These are phyloP conservation scores for Cercospora beticola DNA, from an alignment of 2,329 filamentous ascomycete species.

Conservation along the genomic window DNA sequence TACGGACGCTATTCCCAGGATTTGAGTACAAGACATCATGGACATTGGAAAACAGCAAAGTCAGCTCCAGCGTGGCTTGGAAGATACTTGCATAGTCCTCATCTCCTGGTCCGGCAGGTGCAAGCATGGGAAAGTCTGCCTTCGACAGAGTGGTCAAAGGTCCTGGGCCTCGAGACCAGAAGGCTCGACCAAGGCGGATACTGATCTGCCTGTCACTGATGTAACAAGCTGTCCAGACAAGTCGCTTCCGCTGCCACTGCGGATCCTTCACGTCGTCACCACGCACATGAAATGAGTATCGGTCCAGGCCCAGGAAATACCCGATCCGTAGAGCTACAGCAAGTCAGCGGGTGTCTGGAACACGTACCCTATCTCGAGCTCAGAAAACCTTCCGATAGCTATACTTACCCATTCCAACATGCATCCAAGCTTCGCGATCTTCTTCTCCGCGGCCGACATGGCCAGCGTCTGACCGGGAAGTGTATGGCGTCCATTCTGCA, in stretches of 20 bases:
- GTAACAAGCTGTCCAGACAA: constrained; percentile 69
- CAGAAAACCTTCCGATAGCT: background rate
- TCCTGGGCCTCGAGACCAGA: constrained; percentile 71
- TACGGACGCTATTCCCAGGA: constrained; percentile 66
- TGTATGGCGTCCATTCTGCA: constrained; percentile 71
- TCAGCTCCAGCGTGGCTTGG: constrained; percentile 69
- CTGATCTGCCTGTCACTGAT: constrained; percentile 68
- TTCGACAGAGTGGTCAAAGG: constrained; percentile 64
- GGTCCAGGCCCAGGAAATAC: constrained; percentile 68
- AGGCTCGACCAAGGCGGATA: constrained; percentile 68
- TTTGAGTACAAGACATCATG: constrained; percentile 73
- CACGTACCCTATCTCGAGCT: background rate
- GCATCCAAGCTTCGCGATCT: constrained; percentile 74
- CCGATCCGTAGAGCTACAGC: constrained; percentile 61
- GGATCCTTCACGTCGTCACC: constrained; percentile 60
- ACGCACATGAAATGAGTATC: constrained; percentile 62
- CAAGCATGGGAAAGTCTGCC: constrained; percentile 66
- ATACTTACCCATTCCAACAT: constrained; percentile 57
- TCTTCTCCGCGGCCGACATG: constrained; percentile 70
- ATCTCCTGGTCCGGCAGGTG: constrained; percentile 57
- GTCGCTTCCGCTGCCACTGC: constrained; percentile 61
- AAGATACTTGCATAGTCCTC: constrained; percentile 69
- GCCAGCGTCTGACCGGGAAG: constrained; percentile 59
- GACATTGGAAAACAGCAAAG: constrained; percentile 70
- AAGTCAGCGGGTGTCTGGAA: background rate